Evolutionary conservation across 345 rosid species (phyloP).

Genomic region (Salix exigua): DNA sequence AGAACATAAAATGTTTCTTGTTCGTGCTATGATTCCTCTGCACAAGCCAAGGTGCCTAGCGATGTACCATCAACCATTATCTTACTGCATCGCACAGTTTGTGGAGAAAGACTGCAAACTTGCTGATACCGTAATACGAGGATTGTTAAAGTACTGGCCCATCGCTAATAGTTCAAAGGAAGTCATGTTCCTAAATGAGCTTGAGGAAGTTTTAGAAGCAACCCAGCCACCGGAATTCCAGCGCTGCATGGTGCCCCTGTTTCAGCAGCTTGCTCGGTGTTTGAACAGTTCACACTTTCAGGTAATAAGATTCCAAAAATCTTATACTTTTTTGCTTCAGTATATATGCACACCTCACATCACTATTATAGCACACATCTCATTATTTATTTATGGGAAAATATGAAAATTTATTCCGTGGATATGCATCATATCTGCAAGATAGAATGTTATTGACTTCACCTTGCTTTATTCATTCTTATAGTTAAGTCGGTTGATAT

Average conservation of each 20-base stretch:
- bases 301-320: constrained; percentile 35
- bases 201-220: constrained; percentile 86
- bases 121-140: constrained; percentile 70
- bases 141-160: constrained; percentile 88
- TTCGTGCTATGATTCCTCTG: constrained; percentile 65
- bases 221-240: constrained; percentile 79
- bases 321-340: constrained; percentile 4
- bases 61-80: constrained; percentile 80
- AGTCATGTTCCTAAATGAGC: constrained; percentile 80
- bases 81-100: constrained; percentile 77
- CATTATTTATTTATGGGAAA: not conserved
- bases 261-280: constrained; percentile 66
- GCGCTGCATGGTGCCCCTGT: constrained; percentile 77
- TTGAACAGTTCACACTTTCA: constrained; percentile 84
- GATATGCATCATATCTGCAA: constrained; percentile 1
- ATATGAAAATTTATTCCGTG: not conserved
- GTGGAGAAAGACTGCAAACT: constrained; percentile 93
- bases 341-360: not conserved
- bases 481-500: not conserved
- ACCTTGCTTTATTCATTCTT: not conserved
- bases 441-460: not conserved
- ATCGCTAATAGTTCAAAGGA: constrained; percentile 89
- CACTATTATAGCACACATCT: not conserved
- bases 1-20: constrained; percentile 85
- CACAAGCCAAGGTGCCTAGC: constrained; percentile 82